Base-by-base conservation (phyloP, 2,329 filamentous ascomycete species). In the Penicillium griseofulvum region DNA sequence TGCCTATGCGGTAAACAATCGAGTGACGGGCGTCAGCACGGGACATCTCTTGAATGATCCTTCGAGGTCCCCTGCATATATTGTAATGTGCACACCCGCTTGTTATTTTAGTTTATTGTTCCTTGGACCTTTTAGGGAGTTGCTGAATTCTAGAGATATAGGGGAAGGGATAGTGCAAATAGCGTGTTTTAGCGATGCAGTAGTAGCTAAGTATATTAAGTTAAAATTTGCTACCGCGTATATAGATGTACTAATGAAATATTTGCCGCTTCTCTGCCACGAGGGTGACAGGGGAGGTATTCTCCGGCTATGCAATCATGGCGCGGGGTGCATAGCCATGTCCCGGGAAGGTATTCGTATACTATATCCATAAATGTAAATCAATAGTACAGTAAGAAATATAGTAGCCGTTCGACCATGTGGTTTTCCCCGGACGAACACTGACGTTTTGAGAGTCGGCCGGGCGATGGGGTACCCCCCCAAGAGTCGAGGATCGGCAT, bases 141-240 rank as follows among this genome's bases (percentile, higher is more conserved):
- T 47, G 51, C 39, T 52, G 47, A 52, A 57, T 43, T 54, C 17
- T 42, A 55, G 57, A 57, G 22, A 43, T 33, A 33, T 17, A 49
- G 31, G 48, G 17, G 43, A 38, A 48, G 43, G 33, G 53, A 49
- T 56, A 19, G 19, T 46, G 50, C 42, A 29, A 26, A 56, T 54
- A 36, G 49, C 49, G 50, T 36, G 54, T 57, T 59, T 59, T 52
- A 57, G 41, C n/a, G 38, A 53, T 22, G 28, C 17, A 44, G 42
- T 44, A 31, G 11, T 44, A 42, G 22, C 22, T 22, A 2, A 26
- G 12, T 31, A 49, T 19, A 48, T 26, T 48, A 26, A 28, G 7
- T 14, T 49, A 12, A 49, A 39, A 16, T 31, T 31, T 22, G 22
- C 22, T 4, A 22, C 22, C 3, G 22, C 2, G 22, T 22, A 22